phyloP scores from a whole-genome alignment of 2,329 filamentous ascomycete species.

The Pseudogymnoascus pannorum region DNA sequence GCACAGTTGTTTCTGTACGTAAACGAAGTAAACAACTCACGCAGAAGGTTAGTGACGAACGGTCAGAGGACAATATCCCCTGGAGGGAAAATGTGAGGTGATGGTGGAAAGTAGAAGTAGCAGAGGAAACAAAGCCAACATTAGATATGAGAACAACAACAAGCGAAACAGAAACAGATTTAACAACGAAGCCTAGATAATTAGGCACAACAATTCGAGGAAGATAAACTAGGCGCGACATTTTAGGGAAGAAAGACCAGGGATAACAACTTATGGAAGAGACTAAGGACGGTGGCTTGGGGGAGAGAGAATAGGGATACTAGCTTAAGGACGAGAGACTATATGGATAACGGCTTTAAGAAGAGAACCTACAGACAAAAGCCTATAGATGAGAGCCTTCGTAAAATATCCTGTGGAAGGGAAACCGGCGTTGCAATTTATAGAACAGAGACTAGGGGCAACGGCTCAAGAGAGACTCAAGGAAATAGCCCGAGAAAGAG shows the following conservation, averaged over 20 bases:
- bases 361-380: background rate
- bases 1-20: background rate
- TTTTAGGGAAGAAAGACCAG: background rate
- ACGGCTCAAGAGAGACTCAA: background rate
- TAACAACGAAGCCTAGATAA: background rate
- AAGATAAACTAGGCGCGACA: background rate
- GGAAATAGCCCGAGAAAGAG: background rate
- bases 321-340: background rate
- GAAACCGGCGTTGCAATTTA: too few species aligned
- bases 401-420: too few species aligned
- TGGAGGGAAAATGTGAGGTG: background rate
- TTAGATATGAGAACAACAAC: background rate
- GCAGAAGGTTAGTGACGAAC: background rate
- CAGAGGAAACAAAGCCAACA: background rate
- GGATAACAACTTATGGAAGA: background rate
- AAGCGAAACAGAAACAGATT: background rate
- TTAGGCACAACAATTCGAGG: background rate
- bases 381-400: background rate
- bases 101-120: background rate
- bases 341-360: background rate
- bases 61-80: background rate
- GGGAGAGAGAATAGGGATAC: background rate
- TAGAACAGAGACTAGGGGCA: too few species aligned
- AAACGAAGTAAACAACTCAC: background rate
- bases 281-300: too few species aligned